Evolutionary conservation across 495 filamentous ascomycete genomes (phyloP), one percentile per base, ranked within the genome.

Genomic region (Lasiosphaeria hispida): DNA sequence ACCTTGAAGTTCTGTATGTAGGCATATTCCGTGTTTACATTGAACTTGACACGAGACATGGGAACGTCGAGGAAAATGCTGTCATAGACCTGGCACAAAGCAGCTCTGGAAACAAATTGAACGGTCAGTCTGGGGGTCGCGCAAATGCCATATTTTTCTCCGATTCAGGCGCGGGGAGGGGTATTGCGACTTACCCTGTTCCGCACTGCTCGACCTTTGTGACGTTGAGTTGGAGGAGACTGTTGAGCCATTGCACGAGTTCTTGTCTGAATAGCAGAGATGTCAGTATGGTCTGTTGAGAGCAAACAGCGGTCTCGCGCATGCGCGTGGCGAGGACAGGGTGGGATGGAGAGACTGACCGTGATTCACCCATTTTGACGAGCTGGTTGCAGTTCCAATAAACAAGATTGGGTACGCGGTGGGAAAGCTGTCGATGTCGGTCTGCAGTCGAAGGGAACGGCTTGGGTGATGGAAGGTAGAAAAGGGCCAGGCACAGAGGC

Each of bases 181-280:
- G 60, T 58, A 65, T 62, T 63, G 60, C 51, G 44, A 69, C 88
- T 65, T 88, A 98, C 94, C 94, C 94, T 64, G 94, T 97, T 65
- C 94, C 94, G 75, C 94, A 97, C 81, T 98, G 95, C 76, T 98
- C 94, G 70, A 98, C 88, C 76, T 96, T 97, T 70, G 93, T 97
- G 57, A 98, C 84, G 77, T 97, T 97, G 63, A 97, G 84, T 79
- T 96, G 90, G 54, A 98, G 85, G 51, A 97, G 90, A 81, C 88
- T 91, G 82, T 98, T 98, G 65, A 98, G 77, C 94, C 94, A 98
- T 76, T 87, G 85, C 59, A 98, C 82, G 59, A 98, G 85, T 77
- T 98, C 94, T 76, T 98, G 94, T 80, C 94, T 98, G 67, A 33
- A 14, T 15, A 37, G 23, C 13, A 3, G 10, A 13, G 2, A 5